These are phyloP conservation scores for Suillus luteus DNA, from an alignment of 768 basidiomycete species.

Conservation along the genomic window DNA sequence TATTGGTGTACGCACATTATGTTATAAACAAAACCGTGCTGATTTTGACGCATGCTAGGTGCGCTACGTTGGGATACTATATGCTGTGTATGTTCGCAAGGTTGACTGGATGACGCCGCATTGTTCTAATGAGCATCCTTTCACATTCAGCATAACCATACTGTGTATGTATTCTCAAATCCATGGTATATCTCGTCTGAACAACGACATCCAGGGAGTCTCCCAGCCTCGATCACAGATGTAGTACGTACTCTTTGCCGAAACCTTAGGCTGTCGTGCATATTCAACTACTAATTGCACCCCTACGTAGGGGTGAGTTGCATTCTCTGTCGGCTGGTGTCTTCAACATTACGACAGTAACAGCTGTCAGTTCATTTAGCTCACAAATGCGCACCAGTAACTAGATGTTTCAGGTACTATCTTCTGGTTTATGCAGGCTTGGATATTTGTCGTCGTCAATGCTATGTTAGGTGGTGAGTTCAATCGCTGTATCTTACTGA, in stretches of 20 bases:
- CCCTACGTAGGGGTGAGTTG: background rate
- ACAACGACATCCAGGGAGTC: background rate
- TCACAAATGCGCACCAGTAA: background rate
- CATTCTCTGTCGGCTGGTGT: background rate
- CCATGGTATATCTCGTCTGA: background rate
- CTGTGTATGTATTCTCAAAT: background rate
- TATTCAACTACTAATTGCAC: background rate
- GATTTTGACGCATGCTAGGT: background rate
- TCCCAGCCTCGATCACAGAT: background rate
- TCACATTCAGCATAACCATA: background rate
- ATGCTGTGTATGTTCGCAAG: background rate
- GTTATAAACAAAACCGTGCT: no score
- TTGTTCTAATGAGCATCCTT: background rate
- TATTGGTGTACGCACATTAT: no score
- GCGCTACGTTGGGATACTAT: background rate
- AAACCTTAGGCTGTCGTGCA: background rate
- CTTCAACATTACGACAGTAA: background rate
- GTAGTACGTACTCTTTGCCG: background rate
- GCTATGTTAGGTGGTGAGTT: no score
- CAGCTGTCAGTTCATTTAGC: background rate
- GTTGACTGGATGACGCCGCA: background rate
- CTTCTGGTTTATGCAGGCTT: background rate
- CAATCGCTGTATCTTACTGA: no score
- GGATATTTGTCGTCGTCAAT: background rate
- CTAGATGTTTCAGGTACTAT: background rate